Conservation (phyloP, 2,329 filamentous ascomycete species). For the Claviceps humidiphila region DNA sequence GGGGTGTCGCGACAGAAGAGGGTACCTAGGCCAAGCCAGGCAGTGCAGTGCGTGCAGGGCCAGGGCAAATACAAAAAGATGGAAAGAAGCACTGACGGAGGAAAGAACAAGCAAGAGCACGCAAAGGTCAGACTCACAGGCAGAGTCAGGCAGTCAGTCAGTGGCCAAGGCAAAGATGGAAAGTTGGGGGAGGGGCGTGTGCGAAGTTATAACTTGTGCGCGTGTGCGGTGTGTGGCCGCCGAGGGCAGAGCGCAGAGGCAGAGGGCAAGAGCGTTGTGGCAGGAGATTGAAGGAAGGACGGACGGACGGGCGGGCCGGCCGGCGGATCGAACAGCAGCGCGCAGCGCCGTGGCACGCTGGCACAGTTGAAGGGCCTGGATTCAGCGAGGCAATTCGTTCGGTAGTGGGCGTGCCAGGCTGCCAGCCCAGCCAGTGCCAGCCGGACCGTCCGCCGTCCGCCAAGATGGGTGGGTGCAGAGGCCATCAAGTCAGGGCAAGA, state of each 20-base stretch:
- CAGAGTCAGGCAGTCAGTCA: background rate
- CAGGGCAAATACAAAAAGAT: constrained; percentile 5
- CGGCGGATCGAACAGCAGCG: background rate
- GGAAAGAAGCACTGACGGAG: constrained; percentile 11
- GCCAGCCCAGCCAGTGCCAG: background rate
- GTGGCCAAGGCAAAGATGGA: background rate
- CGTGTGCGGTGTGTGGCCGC: background rate
- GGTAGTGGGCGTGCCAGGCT: background rate
- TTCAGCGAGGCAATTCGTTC: background rate
- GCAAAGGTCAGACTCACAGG: background rate
- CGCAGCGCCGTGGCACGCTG: background rate
- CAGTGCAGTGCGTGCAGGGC: background rate
- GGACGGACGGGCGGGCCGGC: background rate
- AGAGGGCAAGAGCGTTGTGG: background rate
- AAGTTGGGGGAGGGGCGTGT: background rate
- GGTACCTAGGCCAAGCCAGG: constrained; percentile 3
- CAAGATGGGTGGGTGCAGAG: background rate
- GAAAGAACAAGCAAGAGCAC: constrained; percentile 8
- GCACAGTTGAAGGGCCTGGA: background rate
- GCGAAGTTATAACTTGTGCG: background rate
- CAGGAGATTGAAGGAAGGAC: constrained; percentile 1
- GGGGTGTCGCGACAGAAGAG: background rate
- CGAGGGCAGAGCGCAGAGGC: background rate
- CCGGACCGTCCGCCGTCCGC: background rate
- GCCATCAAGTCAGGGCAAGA: background rate